These are phyloP conservation scores for Lasiodiplodia sp. DNA, from an alignment of 2,329 filamentous ascomycete species.

Conservation along the genomic window DNA sequence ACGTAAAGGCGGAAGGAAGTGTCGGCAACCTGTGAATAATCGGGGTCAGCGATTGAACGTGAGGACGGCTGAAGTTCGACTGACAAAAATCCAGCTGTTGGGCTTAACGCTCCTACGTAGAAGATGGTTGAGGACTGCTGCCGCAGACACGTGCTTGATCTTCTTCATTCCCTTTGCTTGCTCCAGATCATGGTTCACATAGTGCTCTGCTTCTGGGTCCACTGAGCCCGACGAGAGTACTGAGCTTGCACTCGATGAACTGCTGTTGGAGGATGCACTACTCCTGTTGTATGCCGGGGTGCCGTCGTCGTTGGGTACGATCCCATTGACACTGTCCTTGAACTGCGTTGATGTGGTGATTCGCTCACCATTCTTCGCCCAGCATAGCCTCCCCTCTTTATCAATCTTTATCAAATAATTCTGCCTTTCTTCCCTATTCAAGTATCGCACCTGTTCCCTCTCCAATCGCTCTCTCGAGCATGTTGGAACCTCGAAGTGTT, in stretches of 20 bases:
- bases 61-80: slow-evolving; percentile 32
- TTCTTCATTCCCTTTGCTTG: slow-evolving; percentile 67
- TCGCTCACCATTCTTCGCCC: slow-evolving; percentile 80
- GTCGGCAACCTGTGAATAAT: slow-evolving; percentile 66
- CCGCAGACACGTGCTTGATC: slow-evolving; percentile 71
- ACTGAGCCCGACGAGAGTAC: slow-evolving; percentile 50
- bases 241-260: slow-evolving; percentile 41
- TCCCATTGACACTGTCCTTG: slow-evolving; percentile 78
- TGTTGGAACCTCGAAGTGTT: slow-evolving; percentile 70
- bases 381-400: slow-evolving; percentile 75
- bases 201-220: slow-evolving; percentile 68
- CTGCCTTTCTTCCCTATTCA: slow-evolving; percentile 81
- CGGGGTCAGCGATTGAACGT: background rate
- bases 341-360: slow-evolving; percentile 79
- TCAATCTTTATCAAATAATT: slow-evolving; percentile 83
- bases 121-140: slow-evolving; percentile 79
- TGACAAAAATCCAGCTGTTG: slow-evolving; percentile 90
- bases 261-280: slow-evolving; percentile 31
- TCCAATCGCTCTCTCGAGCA: slow-evolving; percentile 79
- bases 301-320: slow-evolving; percentile 52
- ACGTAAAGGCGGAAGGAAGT: slow-evolving; percentile 85
- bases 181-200: slow-evolving; percentile 69
- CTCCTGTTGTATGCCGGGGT: slow-evolving; percentile 50
- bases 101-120: slow-evolving; percentile 80
- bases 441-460: slow-evolving; percentile 80